Base-by-base conservation (phyloP, 768 basidiomycete genomes). In the Serendipita indica region DNA sequence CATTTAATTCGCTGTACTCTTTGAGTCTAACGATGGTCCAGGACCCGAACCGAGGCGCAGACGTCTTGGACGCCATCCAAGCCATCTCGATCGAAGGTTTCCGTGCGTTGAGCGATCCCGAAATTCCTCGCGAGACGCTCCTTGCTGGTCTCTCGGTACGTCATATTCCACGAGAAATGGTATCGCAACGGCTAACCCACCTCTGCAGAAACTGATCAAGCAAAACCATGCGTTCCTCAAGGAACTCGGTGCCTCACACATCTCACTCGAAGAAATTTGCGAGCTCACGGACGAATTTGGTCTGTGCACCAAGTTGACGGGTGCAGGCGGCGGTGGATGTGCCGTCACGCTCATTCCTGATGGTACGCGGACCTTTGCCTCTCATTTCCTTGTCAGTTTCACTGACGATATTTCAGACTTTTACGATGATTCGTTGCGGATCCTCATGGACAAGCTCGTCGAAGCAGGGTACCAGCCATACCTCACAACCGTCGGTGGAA, bases 241-340 rank as follows among this genome's bases (percentile, higher is more conserved):
- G 30, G 74, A 81, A 30, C 79, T 99, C 28, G 89, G 84, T 12
- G 96, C 98, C 32, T 96, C 93, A 2, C 96, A 99, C 69, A 81
- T 89, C 10, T 72, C 83, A 1, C 72, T 99, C 60, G 96, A 99
- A 70, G 72, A 75, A 20, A 91, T 97, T 63, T 79, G 82, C 58
- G 70, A 75, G n/a, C 82, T 77, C 63, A 89, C 91, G 0, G 70
- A 73, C 7, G 74, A 76, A 7, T 86, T 84, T 71, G 71, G 72
- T 7, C 74, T 98, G 49, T 82, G 81, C 65, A 92, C 91, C n/a
- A 96, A 97, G 73, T 72, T 99, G 59, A 99, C 96, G 4, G 96
- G 96, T 39, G 94, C 96, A 5, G 96, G 96, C 30, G 96, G 96
- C 37, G 96, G 96, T 25, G 96, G 96, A n/a, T 98, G 96, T 67